Conservation (phyloP, 2,329 filamentous ascomycete species). For the Fulvia fulva region DNA sequence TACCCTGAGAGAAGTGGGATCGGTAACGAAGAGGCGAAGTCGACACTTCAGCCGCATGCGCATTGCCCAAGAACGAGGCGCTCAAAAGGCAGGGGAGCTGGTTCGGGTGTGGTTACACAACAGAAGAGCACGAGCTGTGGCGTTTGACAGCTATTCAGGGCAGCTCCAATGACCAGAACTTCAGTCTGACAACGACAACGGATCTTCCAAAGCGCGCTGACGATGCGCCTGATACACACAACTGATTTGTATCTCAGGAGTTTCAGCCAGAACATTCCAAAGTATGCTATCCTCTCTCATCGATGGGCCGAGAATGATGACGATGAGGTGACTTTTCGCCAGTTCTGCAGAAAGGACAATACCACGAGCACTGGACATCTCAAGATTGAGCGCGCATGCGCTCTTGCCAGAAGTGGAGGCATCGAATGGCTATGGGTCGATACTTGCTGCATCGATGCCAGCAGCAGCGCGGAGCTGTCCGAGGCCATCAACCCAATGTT, state of each 20-base stretch:
- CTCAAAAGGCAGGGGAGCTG: too few species aligned
- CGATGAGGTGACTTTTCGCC: not conserved
- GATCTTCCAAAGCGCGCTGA: not conserved
- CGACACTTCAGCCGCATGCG: too few species aligned
- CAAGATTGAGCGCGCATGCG: not conserved
- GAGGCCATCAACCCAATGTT: slow-evolving; percentile 22
- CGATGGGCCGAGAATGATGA: not conserved
- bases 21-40: too few species aligned
- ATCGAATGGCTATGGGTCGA: slow-evolving; percentile 6
- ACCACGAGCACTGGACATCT: not conserved
- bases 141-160: not conserved
- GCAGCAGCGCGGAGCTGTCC: slow-evolving; percentile 3
- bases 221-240: not conserved
- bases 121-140: too few species aligned
- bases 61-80: too few species aligned
- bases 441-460: slow-evolving; percentile 19
- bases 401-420: not conserved
- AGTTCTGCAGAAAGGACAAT: not conserved
- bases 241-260: not conserved
- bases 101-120: too few species aligned
- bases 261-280: not conserved
- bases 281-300: not conserved
- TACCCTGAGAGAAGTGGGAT: too few species aligned
- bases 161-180: not conserved
- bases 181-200: not conserved